Conservation (phyloP, 1,284 basidiomycete genomes). For the Veloporphyrellus conicus region DNA sequence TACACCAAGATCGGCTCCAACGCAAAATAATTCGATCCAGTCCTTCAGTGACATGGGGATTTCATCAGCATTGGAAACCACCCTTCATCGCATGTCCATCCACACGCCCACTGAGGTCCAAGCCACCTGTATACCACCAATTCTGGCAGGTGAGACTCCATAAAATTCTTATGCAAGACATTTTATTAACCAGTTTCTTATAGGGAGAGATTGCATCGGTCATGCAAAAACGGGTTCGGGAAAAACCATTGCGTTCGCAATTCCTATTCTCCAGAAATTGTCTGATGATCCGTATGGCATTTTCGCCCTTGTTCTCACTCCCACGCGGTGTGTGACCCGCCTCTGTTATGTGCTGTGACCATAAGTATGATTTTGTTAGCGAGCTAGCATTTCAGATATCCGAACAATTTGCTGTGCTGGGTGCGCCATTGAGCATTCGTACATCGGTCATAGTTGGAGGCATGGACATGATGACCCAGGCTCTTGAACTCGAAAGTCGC, state of each 20-base stretch:
- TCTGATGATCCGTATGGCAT: conserved; percentile 89
- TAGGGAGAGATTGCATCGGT: conserved; percentile 88
- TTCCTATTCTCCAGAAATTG: conserved; percentile 91
- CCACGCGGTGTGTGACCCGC: conserved; percentile 68
- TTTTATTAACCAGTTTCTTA: conserved; percentile 1
- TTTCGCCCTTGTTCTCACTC: conserved; percentile 89
- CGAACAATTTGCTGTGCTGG: conserved; percentile 93
- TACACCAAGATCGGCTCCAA: neutral
- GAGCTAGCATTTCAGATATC: conserved; percentile 96
- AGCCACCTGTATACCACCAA: conserved; percentile 81
- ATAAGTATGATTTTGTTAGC: conserved; percentile 39
- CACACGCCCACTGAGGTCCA: conserved; percentile 86
- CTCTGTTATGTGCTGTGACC: neutral
- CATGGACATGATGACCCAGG: conserved; percentile 98
- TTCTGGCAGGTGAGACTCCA: conserved; percentile 64
- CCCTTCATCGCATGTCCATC: conserved; percentile 83
- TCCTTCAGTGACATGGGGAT: conserved; percentile 74
- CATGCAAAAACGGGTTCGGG: conserved; percentile 98
- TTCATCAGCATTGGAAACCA: conserved; percentile 62
- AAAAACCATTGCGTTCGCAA: conserved; percentile 95
- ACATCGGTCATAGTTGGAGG: conserved; percentile 94
- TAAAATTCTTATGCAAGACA: neutral
- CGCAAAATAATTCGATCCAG: neutral
- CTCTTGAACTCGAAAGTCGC: conserved; percentile 77
- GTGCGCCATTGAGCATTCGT: conserved; percentile 72